Evolutionary conservation across 169 alveolate genomes (phyloP).

Genomic region (Theileria orientalis): DNA sequence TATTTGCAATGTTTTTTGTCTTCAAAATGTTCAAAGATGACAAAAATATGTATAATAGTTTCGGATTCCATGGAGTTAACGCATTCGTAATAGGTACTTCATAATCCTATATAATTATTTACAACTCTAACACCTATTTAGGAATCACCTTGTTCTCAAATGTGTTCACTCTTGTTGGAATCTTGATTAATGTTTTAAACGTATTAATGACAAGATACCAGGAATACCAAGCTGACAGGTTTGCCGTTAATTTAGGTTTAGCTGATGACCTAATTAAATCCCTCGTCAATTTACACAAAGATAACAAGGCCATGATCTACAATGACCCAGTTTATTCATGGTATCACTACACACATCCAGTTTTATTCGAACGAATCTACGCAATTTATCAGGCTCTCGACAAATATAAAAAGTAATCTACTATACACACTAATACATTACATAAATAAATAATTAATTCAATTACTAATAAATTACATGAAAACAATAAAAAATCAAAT

Average conservation of each 20-base stretch:
- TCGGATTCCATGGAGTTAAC: slow-evolving; percentile 75
- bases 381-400: slow-evolving; percentile 66
- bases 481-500: background rate
- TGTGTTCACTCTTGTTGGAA: slow-evolving; percentile 30
- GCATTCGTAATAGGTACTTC: slow-evolving; percentile 29
- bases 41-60: slow-evolving; percentile 73
- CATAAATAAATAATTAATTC: background rate
- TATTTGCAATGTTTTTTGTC: slow-evolving; percentile 78
- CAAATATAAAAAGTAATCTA: slow-evolving; percentile 34
- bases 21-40: slow-evolving; percentile 74
- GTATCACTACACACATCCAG: slow-evolving; percentile 87
- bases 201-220: slow-evolving; percentile 67
- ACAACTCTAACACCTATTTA: background rate
- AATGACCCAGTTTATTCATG: slow-evolving; percentile 77
- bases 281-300: slow-evolving; percentile 57
- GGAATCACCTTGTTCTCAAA: slow-evolving; percentile 20
- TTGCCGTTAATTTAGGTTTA: slow-evolving; percentile 76
- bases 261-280: slow-evolving; percentile 73
- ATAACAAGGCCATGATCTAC: slow-evolving; percentile 33
- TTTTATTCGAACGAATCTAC: slow-evolving; percentile 76
- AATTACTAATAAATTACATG: background rate
- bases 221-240: slow-evolving; percentile 85
- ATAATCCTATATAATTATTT: background rate
- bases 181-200: slow-evolving; percentile 51
- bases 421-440: background rate